Evolutionary conservation across 768 basidiomycete species (phyloP).

Genomic region (Lyophyllum decastes): DNA sequence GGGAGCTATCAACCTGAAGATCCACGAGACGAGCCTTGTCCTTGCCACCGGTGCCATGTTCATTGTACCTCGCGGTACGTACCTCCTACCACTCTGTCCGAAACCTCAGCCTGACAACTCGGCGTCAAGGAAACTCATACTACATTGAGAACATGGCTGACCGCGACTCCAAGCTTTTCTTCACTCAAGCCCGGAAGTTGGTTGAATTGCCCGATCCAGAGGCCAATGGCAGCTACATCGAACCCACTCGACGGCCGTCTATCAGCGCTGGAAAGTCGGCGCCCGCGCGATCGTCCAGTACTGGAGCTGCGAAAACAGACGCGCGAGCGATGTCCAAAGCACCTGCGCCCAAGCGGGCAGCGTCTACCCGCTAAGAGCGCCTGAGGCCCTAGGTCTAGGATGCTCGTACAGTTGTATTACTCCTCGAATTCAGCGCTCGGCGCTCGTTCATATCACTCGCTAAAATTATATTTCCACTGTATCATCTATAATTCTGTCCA

Average conservation of each 20-base stretch:
- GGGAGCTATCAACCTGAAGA: constrained; percentile 84
- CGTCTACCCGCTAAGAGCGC: background rate
- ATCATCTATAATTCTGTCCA: too few relatives aligned
- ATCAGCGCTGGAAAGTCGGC: background rate
- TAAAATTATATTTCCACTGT: too few relatives aligned
- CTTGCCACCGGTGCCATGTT: constrained; percentile 60
- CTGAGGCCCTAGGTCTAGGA: background rate
- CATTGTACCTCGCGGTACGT: constrained; percentile 55
- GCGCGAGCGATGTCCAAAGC: constrained; percentile 8
- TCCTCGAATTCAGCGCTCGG: background rate
- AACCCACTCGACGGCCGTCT: constrained; percentile 11
- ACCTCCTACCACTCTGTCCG: too few relatives aligned
- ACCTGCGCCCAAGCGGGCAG: constrained; percentile 11
- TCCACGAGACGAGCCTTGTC: constrained; percentile 78
- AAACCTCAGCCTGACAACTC: background rate
- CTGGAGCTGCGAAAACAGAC: constrained; percentile 4
- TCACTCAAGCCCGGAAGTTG: constrained; percentile 78
- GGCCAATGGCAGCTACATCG: constrained; percentile 4
- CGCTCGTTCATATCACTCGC: too few relatives aligned
- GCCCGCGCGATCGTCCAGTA: constrained; percentile 12
- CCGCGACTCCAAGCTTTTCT: constrained; percentile 83
- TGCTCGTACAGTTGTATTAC: background rate
- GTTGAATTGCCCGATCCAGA: constrained; percentile 8
- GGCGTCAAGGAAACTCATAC: constrained; percentile 40
- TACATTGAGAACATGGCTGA: constrained; percentile 86